Base-by-base conservation (phyloP, 805 yeast genomes). In the Kregervanrija delftensis region DNA sequence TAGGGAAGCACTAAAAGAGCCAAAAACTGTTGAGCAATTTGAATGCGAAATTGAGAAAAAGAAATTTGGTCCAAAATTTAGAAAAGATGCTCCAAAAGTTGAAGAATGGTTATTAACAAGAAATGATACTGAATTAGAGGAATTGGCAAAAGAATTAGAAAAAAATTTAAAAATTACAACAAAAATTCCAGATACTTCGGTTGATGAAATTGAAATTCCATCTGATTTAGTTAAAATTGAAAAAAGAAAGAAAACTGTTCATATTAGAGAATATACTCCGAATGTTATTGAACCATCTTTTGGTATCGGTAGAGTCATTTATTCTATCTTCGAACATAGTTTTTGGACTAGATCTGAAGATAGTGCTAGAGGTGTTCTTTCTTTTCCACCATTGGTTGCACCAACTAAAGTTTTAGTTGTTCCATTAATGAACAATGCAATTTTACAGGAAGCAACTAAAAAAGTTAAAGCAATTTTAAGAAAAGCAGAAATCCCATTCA, bases 231-330 rank as follows among this genome's bases (percentile, higher is more conserved):
- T 93, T 53, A 73, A 73, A 53, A 88, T 93, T 61, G 86, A 77
- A 57, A 80, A 85, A 72, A 83, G 78, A 63, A 80, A 83, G 44
- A 83, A 80, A 61, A 82, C 83, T 41, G 96, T 88, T 69, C 96
- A 90, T 65, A 75, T 93, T 47, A 86, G 98, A 63, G 99, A 95
- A 71, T 93, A 71, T 71, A 86, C 87, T 54, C 99, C 99, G 50
- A 89, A 86, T 64, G 99, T 93, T 49, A 93, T 93, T 59, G 99
- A 93, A 72, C 99, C 99, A 50, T 93, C 99, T 6, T 93, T 93
- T 61, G 99, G 99, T 78, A 84, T 93, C 63, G 99, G 99, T 49
- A 90, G 99, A 73, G 88, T 95, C 65, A 73, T 93, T 53, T 93
- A 93, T 72, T 78, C 96, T 35, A 68, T 91, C 55, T 86, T 90